Percentiles rank a stretch among this genome's conserved stretches.
These are phyloP conservation scores for Eragrostis curvula DNA, from an alignment of 176 grass and related monocot genomes.

Conservation along the genomic window DNA sequence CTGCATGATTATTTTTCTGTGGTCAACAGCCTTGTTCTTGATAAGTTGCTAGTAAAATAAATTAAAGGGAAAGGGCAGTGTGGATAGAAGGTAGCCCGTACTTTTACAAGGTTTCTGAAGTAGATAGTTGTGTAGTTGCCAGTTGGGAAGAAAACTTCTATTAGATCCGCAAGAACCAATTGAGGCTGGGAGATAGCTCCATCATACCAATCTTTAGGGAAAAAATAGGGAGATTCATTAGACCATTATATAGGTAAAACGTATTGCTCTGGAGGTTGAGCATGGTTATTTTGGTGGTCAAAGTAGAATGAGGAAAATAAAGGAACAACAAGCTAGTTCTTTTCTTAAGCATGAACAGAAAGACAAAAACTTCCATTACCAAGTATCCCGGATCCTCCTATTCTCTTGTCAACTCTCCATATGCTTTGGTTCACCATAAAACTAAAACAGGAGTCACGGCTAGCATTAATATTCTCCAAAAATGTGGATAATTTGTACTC, in stretches of 20 bases:
- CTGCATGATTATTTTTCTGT: constrained; percentile 47
- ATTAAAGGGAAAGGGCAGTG: neutral
- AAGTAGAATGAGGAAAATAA: neutral
- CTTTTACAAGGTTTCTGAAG: constrained; percentile 93
- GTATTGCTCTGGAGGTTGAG: constrained; percentile 1
- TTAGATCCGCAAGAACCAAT: constrained; percentile 89
- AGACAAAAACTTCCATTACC: constrained; percentile 59
- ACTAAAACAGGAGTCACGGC: constrained; percentile 62
- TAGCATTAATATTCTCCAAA: constrained; percentile 78
- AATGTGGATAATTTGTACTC: constrained; percentile 86
- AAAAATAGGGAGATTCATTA: constrained; percentile 13
- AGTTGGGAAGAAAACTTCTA: constrained; percentile 86
- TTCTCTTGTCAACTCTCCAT: constrained; percentile 91
- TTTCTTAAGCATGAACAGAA: constrained; percentile 12
- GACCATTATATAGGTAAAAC: constrained; percentile 19
- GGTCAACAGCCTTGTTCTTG: constrained; percentile 28
- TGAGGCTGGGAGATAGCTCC: constrained; percentile 94
- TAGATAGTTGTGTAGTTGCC: constrained; percentile 77
- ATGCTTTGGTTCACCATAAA: constrained; percentile 80
- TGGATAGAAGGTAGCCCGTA: constrained; percentile 32
- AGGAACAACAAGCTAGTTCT: neutral
- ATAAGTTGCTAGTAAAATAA: constrained; percentile 1
- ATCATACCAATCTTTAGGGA: constrained; percentile 81
- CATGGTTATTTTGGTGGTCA: neutral
- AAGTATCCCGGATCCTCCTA: constrained; percentile 53